Conservation (phyloP, 176 grass and related monocot genomes). For the Oryza officinalis region DNA sequence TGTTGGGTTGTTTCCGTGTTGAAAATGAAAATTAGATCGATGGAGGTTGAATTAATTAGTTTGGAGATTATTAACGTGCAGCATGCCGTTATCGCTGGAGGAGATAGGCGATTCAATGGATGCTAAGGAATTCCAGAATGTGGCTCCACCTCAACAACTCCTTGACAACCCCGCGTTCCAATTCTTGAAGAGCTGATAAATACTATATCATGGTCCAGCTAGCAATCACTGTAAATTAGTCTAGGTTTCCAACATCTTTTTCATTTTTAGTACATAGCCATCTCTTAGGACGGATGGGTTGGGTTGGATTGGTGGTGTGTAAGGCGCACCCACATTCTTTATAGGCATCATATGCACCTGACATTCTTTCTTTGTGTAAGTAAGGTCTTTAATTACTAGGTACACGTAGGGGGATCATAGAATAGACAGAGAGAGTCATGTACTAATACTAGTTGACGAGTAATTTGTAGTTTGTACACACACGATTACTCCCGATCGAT, state of each 20-base stretch:
- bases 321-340: too few relatives aligned
- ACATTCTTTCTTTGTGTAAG: neutral
- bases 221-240: neutral
- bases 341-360: neutral
- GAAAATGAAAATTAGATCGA: neutral
- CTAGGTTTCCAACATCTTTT: neutral
- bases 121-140: constrained; percentile 72
- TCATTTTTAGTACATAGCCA: too few relatives aligned
- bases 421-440: neutral
- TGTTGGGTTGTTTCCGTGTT: neutral
- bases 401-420: neutral
- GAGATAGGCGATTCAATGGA: constrained; percentile 74
- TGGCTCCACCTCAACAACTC: constrained; percentile 67
- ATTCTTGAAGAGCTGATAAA: constrained; percentile 58
- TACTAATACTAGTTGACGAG: too few relatives aligned
- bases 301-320: too few relatives aligned
- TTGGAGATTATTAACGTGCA: constrained; percentile 28
- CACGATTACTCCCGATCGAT: too few relatives aligned
- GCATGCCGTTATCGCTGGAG: constrained; percentile 70
- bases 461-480: too few relatives aligned
- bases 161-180: constrained; percentile 60
- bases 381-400: too few relatives aligned
- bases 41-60: neutral
- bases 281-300: neutral
- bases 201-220: neutral